Evolutionary conservation across 2,329 filamentous ascomycete genomes (phyloP).

Genomic region (Hymenoscyphus fraxineus): DNA sequence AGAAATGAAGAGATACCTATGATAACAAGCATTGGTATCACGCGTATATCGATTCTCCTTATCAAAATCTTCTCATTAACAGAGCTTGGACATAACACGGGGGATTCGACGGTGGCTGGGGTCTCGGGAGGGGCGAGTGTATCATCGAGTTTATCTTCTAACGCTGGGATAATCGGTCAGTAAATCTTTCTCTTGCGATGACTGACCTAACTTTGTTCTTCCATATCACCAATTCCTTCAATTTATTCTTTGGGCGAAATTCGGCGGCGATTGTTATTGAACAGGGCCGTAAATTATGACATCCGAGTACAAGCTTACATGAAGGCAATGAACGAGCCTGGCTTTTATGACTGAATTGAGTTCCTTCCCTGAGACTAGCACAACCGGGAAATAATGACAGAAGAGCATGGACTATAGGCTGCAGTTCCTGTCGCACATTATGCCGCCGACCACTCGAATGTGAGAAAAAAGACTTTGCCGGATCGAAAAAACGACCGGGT

Average conservation of each 20-base stretch:
- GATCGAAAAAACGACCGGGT: too few species aligned
- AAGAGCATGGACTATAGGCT: neutral
- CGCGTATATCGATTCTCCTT: conserved; percentile 52
- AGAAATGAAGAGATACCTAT: conserved; percentile 76
- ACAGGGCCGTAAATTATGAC: neutral
- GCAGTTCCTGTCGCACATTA: neutral
- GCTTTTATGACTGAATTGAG: neutral
- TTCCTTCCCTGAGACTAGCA: neutral
- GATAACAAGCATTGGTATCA: conserved; percentile 64
- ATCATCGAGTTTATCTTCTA: neutral
- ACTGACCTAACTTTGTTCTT: neutral
- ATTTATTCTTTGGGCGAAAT: neutral
- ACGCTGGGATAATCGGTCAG: neutral
- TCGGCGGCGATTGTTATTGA: neutral
- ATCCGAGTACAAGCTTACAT: neutral
- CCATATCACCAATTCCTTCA: neutral
- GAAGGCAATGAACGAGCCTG: neutral
- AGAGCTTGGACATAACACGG: neutral
- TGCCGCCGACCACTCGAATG: neutral
- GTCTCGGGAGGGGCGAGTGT: neutral
- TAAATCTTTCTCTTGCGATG: neutral
- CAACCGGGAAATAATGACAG: neutral
- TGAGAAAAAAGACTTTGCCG: too few species aligned
- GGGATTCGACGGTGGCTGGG: neutral
- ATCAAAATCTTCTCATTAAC: conserved; percentile 1